Conservation (phyloP, 352 stramenopile genomes). For the Phytophthora tentaculata region DNA sequence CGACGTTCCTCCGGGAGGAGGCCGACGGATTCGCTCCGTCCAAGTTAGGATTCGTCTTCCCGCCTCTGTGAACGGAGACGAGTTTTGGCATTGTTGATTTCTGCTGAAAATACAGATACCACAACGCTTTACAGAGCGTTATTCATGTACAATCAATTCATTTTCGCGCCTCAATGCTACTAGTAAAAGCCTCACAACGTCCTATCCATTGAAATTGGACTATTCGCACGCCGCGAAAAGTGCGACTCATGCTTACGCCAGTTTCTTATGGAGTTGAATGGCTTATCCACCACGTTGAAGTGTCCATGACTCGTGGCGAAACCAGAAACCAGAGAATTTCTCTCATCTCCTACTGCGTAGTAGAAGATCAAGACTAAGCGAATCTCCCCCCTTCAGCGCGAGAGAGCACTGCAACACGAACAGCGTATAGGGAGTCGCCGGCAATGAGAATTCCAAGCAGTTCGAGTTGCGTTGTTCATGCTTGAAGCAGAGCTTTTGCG, state of each 20-base stretch:
- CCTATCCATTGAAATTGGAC: background rate
- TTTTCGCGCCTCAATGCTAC: slow-evolving; percentile 4
- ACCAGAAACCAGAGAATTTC: background rate
- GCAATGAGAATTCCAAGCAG: background rate
- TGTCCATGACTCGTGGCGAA: background rate
- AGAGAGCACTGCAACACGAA: slow-evolving; percentile 10
- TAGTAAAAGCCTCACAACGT: background rate
- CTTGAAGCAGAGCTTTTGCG: background rate
- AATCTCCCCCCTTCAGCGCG: no score
- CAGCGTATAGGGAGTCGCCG: no score
- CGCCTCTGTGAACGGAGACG: slow-evolving; percentile 24
- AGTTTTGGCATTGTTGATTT: slow-evolving; percentile 17
- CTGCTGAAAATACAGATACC: slow-evolving; percentile 26
- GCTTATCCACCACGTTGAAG: background rate
- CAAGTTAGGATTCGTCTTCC: slow-evolving; percentile 37
- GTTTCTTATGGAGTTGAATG: background rate
- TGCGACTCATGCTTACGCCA: no score
- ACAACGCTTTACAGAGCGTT: slow-evolving; percentile 26
- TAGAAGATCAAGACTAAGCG: no score
- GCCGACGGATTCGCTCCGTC: slow-evolving; percentile 36
- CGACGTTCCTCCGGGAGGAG: slow-evolving; percentile 37
- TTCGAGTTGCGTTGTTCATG: background rate
- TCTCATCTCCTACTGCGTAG: background rate
- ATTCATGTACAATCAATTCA: slow-evolving; percentile 29
- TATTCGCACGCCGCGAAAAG: background rate